Conservation (phyloP, 2,329 filamentous ascomycete genomes). For the Fusarium sp. region DNA sequence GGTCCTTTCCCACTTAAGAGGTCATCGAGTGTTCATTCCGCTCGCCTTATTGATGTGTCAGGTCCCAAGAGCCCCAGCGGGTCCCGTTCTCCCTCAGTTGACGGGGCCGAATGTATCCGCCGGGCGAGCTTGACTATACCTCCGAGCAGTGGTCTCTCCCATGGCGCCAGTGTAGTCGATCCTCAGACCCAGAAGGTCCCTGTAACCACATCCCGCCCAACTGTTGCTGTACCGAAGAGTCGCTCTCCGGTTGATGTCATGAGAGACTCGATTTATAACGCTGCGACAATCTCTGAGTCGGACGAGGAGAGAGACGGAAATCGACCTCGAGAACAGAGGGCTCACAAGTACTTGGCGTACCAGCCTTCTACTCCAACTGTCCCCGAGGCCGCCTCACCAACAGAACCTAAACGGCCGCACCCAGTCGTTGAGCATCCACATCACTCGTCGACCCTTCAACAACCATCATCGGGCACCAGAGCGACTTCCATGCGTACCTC, state of each 20-base stretch:
- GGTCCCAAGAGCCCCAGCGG: conserved; percentile 60
- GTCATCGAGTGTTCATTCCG: conserved; percentile 62
- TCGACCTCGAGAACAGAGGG: conserved; percentile 29
- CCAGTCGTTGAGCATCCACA: conserved; percentile 27
- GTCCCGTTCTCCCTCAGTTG: conserved; percentile 60
- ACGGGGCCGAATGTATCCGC: conserved; percentile 55
- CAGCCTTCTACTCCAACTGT: conserved; percentile 42
- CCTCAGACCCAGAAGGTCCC: conserved; percentile 44
- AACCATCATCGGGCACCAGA: conserved; percentile 46
- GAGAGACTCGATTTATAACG: conserved; percentile 43
- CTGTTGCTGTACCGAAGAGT: conserved; percentile 37
- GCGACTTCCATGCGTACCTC: conserved; percentile 48
- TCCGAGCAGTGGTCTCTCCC: conserved; percentile 51
- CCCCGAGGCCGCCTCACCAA: conserved; percentile 33
- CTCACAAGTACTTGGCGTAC: conserved; percentile 35
- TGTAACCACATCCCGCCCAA: conserved; percentile 39
- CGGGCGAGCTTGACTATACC: conserved; percentile 49
- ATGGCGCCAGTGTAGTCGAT: conserved; percentile 52
- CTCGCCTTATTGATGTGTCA: conserved; percentile 66
- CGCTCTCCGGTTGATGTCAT: conserved; percentile 48
- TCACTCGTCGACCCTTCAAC: conserved; percentile 29
- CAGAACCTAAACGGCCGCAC: conserved; percentile 34
- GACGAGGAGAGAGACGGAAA: conserved; percentile 50
- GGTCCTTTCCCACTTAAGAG: conserved; percentile 50
- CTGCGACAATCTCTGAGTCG: conserved; percentile 55